Base-by-base conservation (phyloP, 2,329 filamentous ascomycete genomes). In the Fusarium tricinctum region DNA sequence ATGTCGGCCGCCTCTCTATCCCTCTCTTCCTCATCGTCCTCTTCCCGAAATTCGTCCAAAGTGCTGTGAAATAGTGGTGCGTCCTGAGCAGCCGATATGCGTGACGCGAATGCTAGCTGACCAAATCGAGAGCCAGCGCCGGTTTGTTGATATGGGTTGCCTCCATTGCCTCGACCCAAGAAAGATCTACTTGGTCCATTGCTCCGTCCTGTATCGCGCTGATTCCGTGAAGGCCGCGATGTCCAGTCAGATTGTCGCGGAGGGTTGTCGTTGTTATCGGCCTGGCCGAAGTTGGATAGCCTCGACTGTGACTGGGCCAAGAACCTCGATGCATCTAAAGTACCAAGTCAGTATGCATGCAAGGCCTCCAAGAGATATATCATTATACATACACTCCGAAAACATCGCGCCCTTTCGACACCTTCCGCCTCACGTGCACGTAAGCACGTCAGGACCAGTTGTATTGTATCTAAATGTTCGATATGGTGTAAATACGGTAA, bases 231-330 rank as follows among this genome's bases (percentile, higher is more conserved):
- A 10, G 78, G 73, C 28, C 78, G 74, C n/a, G 78, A 77, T 40
- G 78, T 69, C 75, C 78, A 78, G 71, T 80, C 78, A 63, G 71
- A 55, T 62, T 74, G 74, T 51, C 74, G 72, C 44, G 64, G 62
- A 52, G 68, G 68, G 39, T 66, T 61, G 32, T 72, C 74, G 47
- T 78, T 81, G 65, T 80, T 81, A 67, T 82, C 88, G 63, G 87
- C 80, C 77, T 91, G 88, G 81, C 84, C 87, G 63, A 94, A 89
- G 78, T 83, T 89, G 71, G 91, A 93, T 75, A 98, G 85, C 68
- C 93, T 91, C 65, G 94, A 97, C 84, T 97, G 94, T 71, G 94
- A 97, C 87, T 98, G 96, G 65, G 94, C 93, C 74, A 99, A 89
- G 79, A 99, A 99, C 73, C 91, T 91, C 72, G 95, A 98, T 75